Percentiles rank a stretch among this genome's conserved stretches.
phyloP scores from a whole-genome alignment of 306 rosid species.

The Nissolia schottii region DNA sequence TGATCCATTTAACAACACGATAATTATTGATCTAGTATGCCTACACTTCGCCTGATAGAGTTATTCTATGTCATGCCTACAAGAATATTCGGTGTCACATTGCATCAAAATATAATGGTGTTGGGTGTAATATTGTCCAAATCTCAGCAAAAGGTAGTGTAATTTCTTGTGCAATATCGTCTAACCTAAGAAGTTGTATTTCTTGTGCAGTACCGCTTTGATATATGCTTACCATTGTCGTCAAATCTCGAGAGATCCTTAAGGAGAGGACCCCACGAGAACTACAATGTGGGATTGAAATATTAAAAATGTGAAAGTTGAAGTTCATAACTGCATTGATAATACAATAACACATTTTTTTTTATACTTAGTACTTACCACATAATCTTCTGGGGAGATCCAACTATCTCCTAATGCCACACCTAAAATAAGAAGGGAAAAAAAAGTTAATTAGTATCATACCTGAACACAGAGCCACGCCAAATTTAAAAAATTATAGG shows the following conservation, averaged over 20 bases:
- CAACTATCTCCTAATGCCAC: slow-evolving; percentile 92
- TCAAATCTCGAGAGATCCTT: slow-evolving; percentile 78
- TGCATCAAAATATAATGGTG: too few relatives aligned
- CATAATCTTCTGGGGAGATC: slow-evolving; percentile 97
- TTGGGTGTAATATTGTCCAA: too few relatives aligned
- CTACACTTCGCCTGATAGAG: too few relatives aligned
- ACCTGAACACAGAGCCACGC: neutral
- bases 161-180: too few relatives aligned
- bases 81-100: too few relatives aligned
- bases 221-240: slow-evolving; percentile 45
- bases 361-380: slow-evolving; percentile 46
- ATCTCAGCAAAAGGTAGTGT: too few relatives aligned
- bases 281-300: slow-evolving; percentile 44
- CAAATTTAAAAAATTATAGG: too few relatives aligned
- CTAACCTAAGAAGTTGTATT: too few relatives aligned
- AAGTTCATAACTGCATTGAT: neutral
- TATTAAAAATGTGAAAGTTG: neutral
- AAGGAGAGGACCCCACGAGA: slow-evolving; percentile 95
- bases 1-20: too few relatives aligned
- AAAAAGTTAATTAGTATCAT: neutral
- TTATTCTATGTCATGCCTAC: too few relatives aligned
- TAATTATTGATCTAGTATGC: too few relatives aligned
- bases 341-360: neutral
- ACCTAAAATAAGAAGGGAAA: slow-evolving; percentile 51
- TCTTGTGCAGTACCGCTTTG: slow-evolving; percentile 74